Evolutionary conservation across 805 yeast genomes (phyloP), one percentile per base, ranked within the genome.

Genomic region (Candida ortonii): DNA sequence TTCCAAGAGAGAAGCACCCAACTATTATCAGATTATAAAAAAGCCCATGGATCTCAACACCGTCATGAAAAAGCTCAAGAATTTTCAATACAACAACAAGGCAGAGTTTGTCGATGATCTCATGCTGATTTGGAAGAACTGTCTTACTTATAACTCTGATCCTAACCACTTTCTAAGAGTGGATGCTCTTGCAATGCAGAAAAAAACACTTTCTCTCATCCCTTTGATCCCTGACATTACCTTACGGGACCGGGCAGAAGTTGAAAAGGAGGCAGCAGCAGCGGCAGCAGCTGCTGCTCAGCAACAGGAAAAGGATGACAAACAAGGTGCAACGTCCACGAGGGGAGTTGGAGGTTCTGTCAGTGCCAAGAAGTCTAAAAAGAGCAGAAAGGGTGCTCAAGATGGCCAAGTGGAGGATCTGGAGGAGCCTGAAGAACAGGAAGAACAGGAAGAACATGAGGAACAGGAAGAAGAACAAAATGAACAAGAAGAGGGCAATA

Each of bases 1-100:
- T n/a, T 86, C 93, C 39, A 93, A 93, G 56, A 73, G 98, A 36
- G 99, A 93, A 52, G 99, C 99, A 0, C 99, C 98, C 6, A 93
- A 93, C 55, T 93, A 93, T 61, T 87, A 87, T 46, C 80, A 82
- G 37, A 71, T 93, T 25, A 90, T 93, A 51, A 89, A 87, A 50
- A 77, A 76, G 38, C 97, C 99, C 15, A 93, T 93, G 99, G 99
- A 93, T 55, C 67, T 93, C 47, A 89, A 88, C 53, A 90, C 97
- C 0, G 96, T 94, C 10, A 70, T 87, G 78, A 89, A 88, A 53
- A 93, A 90, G 57, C 64, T 94, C 50, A 88, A 88, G 53, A 67
- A 72, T 5, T 78, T 85, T 42, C 90, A 85, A 49, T 93, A 93
- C 60, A 74, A 71, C 41, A 84, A 87, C 25, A 93, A 93, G 52